Evolutionary conservation across 495 filamentous ascomycete genomes (phyloP).

Genomic region (Podospora tetraspora): DNA sequence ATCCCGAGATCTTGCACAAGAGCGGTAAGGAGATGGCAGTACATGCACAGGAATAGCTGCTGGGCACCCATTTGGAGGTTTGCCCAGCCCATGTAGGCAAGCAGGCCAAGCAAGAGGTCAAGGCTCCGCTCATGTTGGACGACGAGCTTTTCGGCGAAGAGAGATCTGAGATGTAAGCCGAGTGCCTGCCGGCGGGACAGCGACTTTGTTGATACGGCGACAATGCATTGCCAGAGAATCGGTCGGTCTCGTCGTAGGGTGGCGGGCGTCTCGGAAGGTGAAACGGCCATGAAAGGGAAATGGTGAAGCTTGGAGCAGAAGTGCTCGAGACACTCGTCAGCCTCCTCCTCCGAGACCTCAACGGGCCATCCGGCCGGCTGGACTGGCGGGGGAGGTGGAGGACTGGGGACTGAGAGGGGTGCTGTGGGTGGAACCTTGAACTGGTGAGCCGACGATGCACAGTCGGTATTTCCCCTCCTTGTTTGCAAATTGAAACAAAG

Average conservation of each 20-base stretch:
- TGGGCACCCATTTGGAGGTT: constrained; percentile 6
- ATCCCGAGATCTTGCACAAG: constrained; percentile 50
- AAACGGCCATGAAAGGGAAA: constrained; percentile 42
- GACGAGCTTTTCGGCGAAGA: constrained; percentile 41
- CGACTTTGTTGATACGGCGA: constrained; percentile 35
- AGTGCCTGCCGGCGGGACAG: constrained; percentile 34
- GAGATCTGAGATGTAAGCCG: constrained; percentile 34
- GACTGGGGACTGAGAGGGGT: background rate
- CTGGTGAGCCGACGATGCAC: background rate
- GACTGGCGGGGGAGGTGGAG: background rate
- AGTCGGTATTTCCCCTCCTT: background rate
- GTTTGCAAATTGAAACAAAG: background rate
- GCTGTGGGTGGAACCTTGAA: background rate
- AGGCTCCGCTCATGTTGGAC: constrained; percentile 40
- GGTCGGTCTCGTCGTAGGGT: constrained; percentile 43
- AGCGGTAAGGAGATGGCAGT: constrained; percentile 41
- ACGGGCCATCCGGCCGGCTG: constrained; percentile 3
- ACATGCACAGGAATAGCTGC: constrained; percentile 22
- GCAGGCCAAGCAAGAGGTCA: constrained; percentile 48
- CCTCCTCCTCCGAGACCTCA: constrained; percentile 28
- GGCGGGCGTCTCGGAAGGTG: constrained; percentile 35
- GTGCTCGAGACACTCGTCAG: constrained; percentile 34
- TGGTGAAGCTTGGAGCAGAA: constrained; percentile 37
- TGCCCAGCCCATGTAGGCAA: constrained; percentile 43
- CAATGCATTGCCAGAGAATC: constrained; percentile 50